Evolutionary conservation across 306 rosid species (phyloP).

Genomic region (Quercus parvula): DNA sequence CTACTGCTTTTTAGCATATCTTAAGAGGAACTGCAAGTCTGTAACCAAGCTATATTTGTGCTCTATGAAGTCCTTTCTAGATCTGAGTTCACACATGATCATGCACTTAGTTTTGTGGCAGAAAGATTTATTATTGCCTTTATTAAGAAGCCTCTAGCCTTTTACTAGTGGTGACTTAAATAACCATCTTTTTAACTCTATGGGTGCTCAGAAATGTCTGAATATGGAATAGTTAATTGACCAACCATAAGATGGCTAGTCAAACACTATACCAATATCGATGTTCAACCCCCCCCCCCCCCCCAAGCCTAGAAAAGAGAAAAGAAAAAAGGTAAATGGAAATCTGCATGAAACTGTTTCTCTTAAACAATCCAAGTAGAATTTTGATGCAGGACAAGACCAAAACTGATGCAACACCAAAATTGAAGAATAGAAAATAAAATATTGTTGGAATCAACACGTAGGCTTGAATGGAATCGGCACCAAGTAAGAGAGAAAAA

Average conservation of each 20-base stretch:
- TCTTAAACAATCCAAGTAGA: background rate
- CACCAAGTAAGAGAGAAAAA: too few species aligned
- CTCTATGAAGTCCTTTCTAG: background rate
- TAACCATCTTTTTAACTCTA: background rate
- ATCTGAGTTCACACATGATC: background rate
- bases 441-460: too few species aligned
- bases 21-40: background rate
- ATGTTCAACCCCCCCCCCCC: background rate
- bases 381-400: too few species aligned
- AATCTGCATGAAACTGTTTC: background rate
- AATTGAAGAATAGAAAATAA: too few species aligned
- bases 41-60: background rate
- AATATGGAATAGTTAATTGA: background rate
- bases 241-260: too few species aligned
- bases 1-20: background rate
- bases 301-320: background rate
- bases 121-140: background rate
- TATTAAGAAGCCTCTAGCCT: background rate
- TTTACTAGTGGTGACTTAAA: background rate
- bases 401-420: too few species aligned
- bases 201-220: background rate
- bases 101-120: background rate
- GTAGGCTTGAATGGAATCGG: too few species aligned
- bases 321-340: background rate
- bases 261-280: background rate